Percentiles rank a stretch among this genome's conserved stretches.
phyloP scores from a whole-genome alignment of 139 green algal genomes.

The Tetradesmus obliquus region DNA sequence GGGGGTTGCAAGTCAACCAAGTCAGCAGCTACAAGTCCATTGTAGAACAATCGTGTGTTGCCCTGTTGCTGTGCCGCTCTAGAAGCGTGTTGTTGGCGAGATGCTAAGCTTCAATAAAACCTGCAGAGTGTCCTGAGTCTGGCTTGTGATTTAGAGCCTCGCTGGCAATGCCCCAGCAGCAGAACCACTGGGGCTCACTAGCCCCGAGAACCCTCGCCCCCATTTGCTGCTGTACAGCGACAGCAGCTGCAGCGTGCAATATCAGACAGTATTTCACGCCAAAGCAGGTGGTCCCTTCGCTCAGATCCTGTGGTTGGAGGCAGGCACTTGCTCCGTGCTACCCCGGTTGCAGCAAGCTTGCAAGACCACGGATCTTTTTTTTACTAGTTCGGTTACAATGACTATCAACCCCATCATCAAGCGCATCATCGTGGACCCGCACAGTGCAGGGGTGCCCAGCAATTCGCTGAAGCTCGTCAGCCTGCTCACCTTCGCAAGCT shows the following conservation, averaged over 20 bases:
- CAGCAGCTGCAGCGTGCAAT: no score
- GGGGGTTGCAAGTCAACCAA: no score
- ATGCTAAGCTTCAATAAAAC: no score
- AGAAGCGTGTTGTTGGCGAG: not conserved
- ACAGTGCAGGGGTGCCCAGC: not conserved
- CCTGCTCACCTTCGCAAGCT: not conserved
- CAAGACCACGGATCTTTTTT: not conserved
- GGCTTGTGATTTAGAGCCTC: not conserved
- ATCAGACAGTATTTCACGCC: not conserved
- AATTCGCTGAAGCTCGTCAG: not conserved
- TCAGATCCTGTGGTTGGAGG: not conserved
- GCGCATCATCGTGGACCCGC: conserved; percentile 41
- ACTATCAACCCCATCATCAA: conserved; percentile 40
- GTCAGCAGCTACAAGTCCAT: no score
- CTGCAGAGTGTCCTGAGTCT: not conserved
- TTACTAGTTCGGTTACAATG: not conserved
- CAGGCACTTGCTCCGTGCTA: not conserved
- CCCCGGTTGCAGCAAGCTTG: not conserved
- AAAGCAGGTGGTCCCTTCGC: not conserved
- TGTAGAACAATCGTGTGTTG: no score
- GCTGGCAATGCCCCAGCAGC: not conserved
- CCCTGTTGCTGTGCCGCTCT: no score
- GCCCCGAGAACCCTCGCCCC: no score
- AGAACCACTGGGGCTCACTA: not conserved
- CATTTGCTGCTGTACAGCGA: no score